Evolutionary conservation across 495 filamentous ascomycete species (phyloP).

Genomic region (Sordaria brevicollis): DNA sequence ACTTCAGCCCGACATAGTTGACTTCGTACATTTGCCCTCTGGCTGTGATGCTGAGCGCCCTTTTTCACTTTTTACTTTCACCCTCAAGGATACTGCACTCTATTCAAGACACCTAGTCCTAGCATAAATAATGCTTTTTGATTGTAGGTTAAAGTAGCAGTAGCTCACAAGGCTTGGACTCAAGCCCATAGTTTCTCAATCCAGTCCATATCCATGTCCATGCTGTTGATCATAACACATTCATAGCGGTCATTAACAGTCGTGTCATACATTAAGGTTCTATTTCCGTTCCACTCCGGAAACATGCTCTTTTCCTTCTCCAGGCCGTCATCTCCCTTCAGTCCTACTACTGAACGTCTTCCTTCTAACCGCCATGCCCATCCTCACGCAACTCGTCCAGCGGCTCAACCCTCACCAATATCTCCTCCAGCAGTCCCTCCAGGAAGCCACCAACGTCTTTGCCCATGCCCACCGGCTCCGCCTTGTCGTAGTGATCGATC

Average conservation of each 20-base stretch:
- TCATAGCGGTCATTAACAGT: neutral
- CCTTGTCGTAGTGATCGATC: constrained; percentile 77
- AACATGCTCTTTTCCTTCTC: neutral
- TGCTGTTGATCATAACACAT: neutral
- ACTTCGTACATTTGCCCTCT: no score
- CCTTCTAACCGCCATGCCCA: neutral
- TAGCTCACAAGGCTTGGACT: neutral
- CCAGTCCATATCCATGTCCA: neutral
- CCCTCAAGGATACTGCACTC: neutral
- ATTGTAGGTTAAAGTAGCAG: neutral
- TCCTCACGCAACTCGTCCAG: constrained; percentile 48
- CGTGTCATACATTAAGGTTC: neutral
- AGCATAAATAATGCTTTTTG: neutral
- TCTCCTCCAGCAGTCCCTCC: constrained; percentile 87
- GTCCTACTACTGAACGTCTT: neutral
- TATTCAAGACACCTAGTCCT: neutral
- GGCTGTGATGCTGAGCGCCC: neutral
- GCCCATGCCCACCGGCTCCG: constrained; percentile 82
- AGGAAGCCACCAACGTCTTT: constrained; percentile 75
- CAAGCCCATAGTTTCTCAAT: neutral
- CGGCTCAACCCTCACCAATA: constrained; percentile 84
- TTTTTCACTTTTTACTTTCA: no score
- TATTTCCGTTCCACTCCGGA: neutral
- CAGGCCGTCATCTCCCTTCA: neutral
- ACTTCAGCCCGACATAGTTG: neutral